phyloP scores from a whole-genome alignment of 352 stramenopile genomes.

The Globisporangium polare region DNA sequence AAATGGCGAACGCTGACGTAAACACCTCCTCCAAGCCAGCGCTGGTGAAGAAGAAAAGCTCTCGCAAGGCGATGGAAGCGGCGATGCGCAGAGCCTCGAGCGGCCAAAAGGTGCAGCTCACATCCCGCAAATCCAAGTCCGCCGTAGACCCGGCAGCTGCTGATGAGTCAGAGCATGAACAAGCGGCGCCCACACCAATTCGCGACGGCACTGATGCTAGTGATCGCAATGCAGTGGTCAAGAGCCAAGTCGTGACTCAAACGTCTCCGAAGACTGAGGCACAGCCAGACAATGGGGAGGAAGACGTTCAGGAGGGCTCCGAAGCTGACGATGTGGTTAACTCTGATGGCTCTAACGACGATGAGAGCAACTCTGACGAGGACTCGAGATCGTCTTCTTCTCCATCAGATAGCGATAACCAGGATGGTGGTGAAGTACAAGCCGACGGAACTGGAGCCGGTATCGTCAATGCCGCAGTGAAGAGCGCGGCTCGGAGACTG shows the following conservation, averaged over 20 bases:
- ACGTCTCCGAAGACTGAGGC: not conserved
- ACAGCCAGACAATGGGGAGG: not conserved
- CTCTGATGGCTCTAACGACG: not conserved
- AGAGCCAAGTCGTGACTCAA: not conserved
- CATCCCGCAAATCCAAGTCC: constrained; percentile 17
- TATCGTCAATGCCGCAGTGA: not conserved
- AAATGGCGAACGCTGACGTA: not conserved
- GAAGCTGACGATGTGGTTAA: too few relatives aligned
- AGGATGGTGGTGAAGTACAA: not conserved
- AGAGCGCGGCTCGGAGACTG: not conserved
- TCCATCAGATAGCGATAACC: constrained; percentile 2
- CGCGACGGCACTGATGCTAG: not conserved
- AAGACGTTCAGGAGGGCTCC: not conserved
- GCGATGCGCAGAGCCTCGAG: not conserved
- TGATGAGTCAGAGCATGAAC: not conserved
- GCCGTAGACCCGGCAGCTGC: constrained; percentile 19
- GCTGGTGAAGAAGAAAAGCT: constrained; percentile 7
- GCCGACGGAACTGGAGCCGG: not conserved
- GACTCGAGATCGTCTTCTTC: not conserved
- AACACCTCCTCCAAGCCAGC: not conserved
- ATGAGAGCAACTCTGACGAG: not conserved
- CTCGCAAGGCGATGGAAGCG: not conserved
- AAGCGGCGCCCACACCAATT: not conserved
- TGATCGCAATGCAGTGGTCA: not conserved
- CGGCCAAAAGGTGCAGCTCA: constrained; percentile 7